Percentiles rank a stretch among this genome's conserved stretches.
Evolutionary conservation across 2,329 filamentous ascomycete genomes (phyloP).

Genomic region (Monascus ruber): DNA sequence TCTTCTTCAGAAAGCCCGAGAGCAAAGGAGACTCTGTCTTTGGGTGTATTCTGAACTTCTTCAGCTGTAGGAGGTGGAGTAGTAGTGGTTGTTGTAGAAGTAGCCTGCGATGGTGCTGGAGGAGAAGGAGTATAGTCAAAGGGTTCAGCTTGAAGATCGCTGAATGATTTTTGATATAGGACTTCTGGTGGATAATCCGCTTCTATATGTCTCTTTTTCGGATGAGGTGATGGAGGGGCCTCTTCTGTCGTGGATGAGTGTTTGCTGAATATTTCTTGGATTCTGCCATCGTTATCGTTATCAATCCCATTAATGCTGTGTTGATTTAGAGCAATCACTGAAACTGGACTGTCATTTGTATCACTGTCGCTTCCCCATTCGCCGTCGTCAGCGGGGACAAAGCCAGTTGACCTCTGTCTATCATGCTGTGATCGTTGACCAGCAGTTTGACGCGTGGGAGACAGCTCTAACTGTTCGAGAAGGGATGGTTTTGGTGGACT

Average conservation of each 20-base stretch:
- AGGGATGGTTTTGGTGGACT: slow-evolving; percentile 30
- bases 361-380: slow-evolving; percentile 12
- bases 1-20: slow-evolving; percentile 24
- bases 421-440: slow-evolving; percentile 17
- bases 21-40: slow-evolving; percentile 27
- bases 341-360: slow-evolving; percentile 15
- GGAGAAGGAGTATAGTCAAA: slow-evolving; percentile 34
- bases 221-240: slow-evolving; percentile 13
- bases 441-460: slow-evolving; percentile 22
- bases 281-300: slow-evolving; percentile 16
- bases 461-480: slow-evolving; percentile 25
- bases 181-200: slow-evolving; percentile 38
- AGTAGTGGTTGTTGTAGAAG: slow-evolving; percentile 13
- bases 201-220: slow-evolving; percentile 22
- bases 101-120: slow-evolving; percentile 12
- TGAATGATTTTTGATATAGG: slow-evolving; percentile 36
- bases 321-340: slow-evolving; percentile 18
- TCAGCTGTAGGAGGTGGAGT: slow-evolving; percentile 10
- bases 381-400: slow-evolving; percentile 9
- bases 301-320: slow-evolving; percentile 22
- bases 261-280: slow-evolving; percentile 21
- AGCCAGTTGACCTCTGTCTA: slow-evolving; percentile 9
- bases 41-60: slow-evolving; percentile 10
- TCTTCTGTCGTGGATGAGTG: slow-evolving; percentile 16
- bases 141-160: slow-evolving; percentile 37